These are phyloP conservation scores for Priceomyces fermenticarens DNA, from an alignment of 805 yeast species.

Conservation along the genomic window DNA sequence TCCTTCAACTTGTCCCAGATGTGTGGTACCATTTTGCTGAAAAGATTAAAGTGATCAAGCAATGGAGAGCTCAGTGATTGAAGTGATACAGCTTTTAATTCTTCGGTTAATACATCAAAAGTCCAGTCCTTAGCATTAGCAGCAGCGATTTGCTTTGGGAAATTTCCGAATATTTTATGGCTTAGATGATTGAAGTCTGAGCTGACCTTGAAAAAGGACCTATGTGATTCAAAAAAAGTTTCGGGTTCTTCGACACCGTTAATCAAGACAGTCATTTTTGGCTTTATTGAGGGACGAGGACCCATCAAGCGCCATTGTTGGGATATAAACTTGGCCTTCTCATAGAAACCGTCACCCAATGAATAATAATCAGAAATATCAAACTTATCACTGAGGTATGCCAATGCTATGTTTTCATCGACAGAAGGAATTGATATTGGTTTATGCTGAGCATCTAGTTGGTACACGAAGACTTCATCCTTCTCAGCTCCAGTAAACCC, in stretches of 20 bases:
- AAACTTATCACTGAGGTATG: constrained; percentile 45
- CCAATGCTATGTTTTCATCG: constrained; percentile 25
- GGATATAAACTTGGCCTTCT: constrained; percentile 22
- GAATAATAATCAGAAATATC: constrained; percentile 36
- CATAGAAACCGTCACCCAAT: constrained; percentile 25
- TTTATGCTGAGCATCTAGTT: constrained; percentile 4
- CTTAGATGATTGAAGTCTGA: constrained; percentile 1
- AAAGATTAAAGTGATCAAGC: constrained; percentile 20
- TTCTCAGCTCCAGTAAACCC: constrained; percentile 4
- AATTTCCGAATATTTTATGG: constrained; percentile 11
- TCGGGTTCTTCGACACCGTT: constrained; percentile 35
- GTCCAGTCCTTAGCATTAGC: constrained; percentile 5
- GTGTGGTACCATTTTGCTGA: constrained; percentile 27
- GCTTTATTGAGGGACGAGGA: constrained; percentile 10
- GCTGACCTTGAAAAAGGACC: constrained; percentile 20
- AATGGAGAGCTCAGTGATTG: constrained; percentile 3
- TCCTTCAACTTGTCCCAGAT: constrained; percentile 36
- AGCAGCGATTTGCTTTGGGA: constrained; percentile 16
- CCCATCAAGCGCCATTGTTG: constrained; percentile 8
- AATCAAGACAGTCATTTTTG: constrained; percentile 36
- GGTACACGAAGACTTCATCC: constrained; percentile 5
- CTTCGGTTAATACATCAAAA: constrained; percentile 20
- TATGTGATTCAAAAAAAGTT: constrained; percentile 18
- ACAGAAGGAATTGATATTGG: constrained; percentile 1
- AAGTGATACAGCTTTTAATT: constrained; percentile 18